Conservation (phyloP, 2,329 filamentous ascomycete species). For the Claviceps arundinis region DNA sequence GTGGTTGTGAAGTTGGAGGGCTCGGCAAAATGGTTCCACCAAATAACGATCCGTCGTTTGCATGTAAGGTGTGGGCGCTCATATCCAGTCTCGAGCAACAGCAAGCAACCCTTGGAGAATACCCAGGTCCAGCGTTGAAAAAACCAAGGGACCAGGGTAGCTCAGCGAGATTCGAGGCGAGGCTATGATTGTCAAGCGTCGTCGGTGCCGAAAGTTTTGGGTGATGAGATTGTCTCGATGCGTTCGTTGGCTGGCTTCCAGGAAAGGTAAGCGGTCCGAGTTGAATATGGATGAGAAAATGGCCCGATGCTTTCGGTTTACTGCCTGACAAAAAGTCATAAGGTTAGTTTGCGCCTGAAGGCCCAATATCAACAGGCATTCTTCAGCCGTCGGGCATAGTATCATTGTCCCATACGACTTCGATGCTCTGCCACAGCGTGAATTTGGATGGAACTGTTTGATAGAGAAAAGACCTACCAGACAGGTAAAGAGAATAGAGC, state of each 20-base stretch:
- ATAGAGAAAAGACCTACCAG: background rate
- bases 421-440: background rate
- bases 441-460: background rate
- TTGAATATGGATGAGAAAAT: background rate
- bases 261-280: background rate
- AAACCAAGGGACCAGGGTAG: background rate
- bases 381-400: background rate
- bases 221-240: background rate
- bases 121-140: background rate
- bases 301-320: background rate
- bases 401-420: background rate
- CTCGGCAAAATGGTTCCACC: conserved; percentile 7
- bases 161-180: background rate
- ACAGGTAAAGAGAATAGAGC: background rate
- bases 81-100: conserved; percentile 1
- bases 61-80: conserved; percentile 5
- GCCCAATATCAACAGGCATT: conserved; percentile 1
- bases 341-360: conserved; percentile 5
- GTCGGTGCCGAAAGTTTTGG: background rate
- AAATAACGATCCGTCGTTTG: conserved; percentile 6
- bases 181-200: background rate
- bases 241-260: background rate
- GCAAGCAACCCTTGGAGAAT: background rate
- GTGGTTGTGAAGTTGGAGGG: conserved; percentile 7
- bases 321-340: background rate